A percentile compares a stretch with the other conserved stretches of the same genome.
phyloP scores from a whole-genome alignment of 176 grass and related monocot species.

The Thalia dealbata region DNA sequence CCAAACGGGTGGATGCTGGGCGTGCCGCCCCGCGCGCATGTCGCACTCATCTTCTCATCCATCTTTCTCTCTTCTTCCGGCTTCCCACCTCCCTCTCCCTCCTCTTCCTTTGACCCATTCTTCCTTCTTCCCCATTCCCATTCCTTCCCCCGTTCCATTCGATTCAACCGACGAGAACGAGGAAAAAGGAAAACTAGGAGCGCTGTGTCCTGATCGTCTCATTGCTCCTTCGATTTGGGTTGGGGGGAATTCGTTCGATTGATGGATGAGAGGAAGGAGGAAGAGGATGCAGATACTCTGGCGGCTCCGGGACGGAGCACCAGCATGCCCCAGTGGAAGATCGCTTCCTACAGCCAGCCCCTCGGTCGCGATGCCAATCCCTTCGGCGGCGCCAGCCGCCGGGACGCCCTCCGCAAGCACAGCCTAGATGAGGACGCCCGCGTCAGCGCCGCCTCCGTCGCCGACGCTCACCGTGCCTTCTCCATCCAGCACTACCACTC shows the following conservation, averaged over 20 bases:
- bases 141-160: too few species aligned
- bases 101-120: not conserved
- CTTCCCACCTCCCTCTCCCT: too few species aligned
- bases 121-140: not conserved
- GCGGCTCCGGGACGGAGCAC: not conserved
- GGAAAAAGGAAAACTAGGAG: not conserved
- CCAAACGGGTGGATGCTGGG: not conserved
- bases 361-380: conserved; percentile 36
- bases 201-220: not conserved
- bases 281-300: not conserved
- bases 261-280: conserved; percentile 6
- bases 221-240: too few species aligned
- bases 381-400: conserved; percentile 25
- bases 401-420: conserved; percentile 60
- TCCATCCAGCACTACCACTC: not conserved
- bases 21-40: not conserved
- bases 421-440: conserved; percentile 61
- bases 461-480: not conserved
- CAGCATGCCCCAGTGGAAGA: conserved; percentile 22
- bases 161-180: not conserved
- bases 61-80: not conserved
- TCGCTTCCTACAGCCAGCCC: conserved; percentile 84
- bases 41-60: not conserved
- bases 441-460: not conserved
- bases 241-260: not conserved